Percentiles rank a stretch among this genome's conserved stretches.
These are phyloP conservation scores for Candida pini DNA, from an alignment of 805 yeast genomes.

Conservation along the genomic window DNA sequence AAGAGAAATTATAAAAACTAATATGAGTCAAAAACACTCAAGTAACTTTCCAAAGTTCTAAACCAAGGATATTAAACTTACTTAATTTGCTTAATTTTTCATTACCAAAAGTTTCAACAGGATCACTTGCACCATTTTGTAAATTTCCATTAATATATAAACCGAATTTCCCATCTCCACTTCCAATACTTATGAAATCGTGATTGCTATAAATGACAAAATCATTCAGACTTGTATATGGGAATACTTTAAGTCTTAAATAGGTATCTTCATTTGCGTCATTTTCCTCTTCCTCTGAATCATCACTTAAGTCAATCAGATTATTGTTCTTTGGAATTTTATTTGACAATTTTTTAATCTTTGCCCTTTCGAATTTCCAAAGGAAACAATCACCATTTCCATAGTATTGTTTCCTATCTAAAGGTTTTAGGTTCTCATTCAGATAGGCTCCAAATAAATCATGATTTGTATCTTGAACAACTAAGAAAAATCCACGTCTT, in stretches of 20 bases:
- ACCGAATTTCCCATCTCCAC: slow-evolving; percentile 91
- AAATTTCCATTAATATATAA: slow-evolving; percentile 79
- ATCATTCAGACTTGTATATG: slow-evolving; percentile 84
- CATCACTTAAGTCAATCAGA: too few relatives aligned
- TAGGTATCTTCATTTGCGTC: slow-evolving; percentile 16
- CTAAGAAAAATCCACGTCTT: slow-evolving; percentile 63
- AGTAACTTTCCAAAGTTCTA: slow-evolving; percentile 81
- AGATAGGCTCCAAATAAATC: slow-evolving; percentile 73
- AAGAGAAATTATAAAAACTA: not conserved
- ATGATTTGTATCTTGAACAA: slow-evolving; percentile 59
- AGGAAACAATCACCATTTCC: slow-evolving; percentile 96
- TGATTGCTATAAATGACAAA: slow-evolving; percentile 78
- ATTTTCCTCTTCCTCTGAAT: slow-evolving; percentile 15
- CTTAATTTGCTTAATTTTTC: slow-evolving; percentile 52
- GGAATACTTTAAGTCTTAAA: slow-evolving; percentile 69
- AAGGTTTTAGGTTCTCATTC: slow-evolving; percentile 67
- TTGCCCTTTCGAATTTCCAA: slow-evolving; percentile 64
- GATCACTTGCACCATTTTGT: slow-evolving; percentile 68
- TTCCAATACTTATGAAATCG: slow-evolving; percentile 77
- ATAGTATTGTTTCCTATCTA: slow-evolving; percentile 67
- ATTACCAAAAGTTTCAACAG: slow-evolving; percentile 84
- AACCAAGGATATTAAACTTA: slow-evolving; percentile 66
- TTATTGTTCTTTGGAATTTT: too few relatives aligned
- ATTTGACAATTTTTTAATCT: too few relatives aligned
- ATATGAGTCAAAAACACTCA: slow-evolving; percentile 1